phyloP scores from a whole-genome alignment of 2,329 filamentous ascomycete species.

The Aureobasidium sp. region DNA sequence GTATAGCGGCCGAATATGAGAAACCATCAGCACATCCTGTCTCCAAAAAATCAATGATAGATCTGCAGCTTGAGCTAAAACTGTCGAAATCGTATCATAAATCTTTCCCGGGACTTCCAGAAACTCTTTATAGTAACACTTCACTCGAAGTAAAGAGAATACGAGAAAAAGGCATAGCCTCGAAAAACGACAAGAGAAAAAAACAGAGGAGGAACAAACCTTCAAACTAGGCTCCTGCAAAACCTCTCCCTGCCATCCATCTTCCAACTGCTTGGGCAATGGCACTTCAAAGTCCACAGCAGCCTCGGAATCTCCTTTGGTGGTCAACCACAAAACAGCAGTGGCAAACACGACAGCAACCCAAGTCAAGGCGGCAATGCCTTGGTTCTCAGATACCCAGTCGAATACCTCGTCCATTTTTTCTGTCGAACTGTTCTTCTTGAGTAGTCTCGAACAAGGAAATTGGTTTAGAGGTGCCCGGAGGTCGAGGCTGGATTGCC shows the following conservation, averaged over 20 bases:
- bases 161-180: background rate
- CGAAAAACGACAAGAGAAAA: background rate
- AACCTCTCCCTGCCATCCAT: constrained; percentile 44
- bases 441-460: background rate
- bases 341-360: background rate
- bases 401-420: constrained; percentile 8
- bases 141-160: background rate
- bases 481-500: background rate
- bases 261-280: constrained; percentile 50
- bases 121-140: no score
- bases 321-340: background rate
- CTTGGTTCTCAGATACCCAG: constrained; percentile 6
- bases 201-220: constrained; percentile 23
- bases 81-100: no score
- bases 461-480: background rate
- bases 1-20: background rate
- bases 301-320: constrained; percentile 24
- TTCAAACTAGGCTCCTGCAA: constrained; percentile 55
- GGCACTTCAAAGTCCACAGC: constrained; percentile 52
- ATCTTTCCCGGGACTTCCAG: no score
- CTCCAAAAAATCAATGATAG: background rate
- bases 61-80: no score
- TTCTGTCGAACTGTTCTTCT: background rate
- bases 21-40: background rate
- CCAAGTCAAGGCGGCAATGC: background rate